Evolutionary conservation across 352 stramenopile genomes (phyloP), one percentile per base, ranked within the genome.

Genomic region (Phytophthora brassicae): DNA sequence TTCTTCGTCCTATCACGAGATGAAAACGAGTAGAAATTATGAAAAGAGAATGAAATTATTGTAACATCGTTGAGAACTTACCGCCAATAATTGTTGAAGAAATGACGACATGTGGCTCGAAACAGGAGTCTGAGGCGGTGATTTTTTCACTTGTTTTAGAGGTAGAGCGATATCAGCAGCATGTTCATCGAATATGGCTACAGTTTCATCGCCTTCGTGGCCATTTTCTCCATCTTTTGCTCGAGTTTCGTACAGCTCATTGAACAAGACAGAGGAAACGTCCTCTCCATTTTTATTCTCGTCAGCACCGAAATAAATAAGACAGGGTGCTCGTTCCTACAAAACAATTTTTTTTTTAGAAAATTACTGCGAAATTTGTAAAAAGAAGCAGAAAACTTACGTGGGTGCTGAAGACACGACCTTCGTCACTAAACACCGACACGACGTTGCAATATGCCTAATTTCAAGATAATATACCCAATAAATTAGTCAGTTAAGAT

Each of bases 391-490:
- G 36, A 38, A 7, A 13, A 59, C 72, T 19, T 73, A 89, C 79
- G 20, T 89, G 77, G n/a, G 85, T 94, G 54, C 67, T 91, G 70
- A 94, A 94, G 35, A 92, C 83, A 8, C 77, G 81, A 13, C 83
- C 85, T 75, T 94, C 85, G 6, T 68, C 69, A 6, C 64, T 71
- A 55, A 84, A 84, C 9, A 91, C 66, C 6, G 79, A 74, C 8
- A 72, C 57, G 14, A 94, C 77, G 24, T 77, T 83, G 57, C 79
- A 88, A 56, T 86, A 94, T 0, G 70, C 60, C 80, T 90, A 62
- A 48, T 4, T 11, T 22, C 26, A 16, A 4, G 11, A 49, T 8
- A 31, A 31, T 31, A 39, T 17, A 26, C 7, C 7, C 6, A 35
- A 50, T 38, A 46, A 42, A 35, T 33, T 8, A 22, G 14, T 46